Base-by-base conservation (phyloP, 306 rosid species). In the Inga leiocalycina region DNA sequence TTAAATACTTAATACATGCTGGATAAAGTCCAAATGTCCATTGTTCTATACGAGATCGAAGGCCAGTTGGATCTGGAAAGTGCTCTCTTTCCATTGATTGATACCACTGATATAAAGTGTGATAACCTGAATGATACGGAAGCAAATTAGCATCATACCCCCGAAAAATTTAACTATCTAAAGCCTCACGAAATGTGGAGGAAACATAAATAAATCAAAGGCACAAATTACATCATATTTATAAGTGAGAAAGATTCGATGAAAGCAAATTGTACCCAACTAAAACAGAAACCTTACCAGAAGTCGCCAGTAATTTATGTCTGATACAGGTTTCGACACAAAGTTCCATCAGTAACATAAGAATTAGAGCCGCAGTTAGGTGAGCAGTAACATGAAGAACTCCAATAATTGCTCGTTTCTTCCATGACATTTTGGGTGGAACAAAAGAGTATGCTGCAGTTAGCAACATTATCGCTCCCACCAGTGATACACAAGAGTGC, bases 1-100 rank as follows among this genome's bases (percentile, higher is more conserved):
- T 94, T 45, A 94, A 93, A 87, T 94, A 94, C 84, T 96, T 96
- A 78, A 96, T 92, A 78, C 99, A 96, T 46, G 99, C 99, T 59
- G 99, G 99, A 88, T 96, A 96, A 82, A 96, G 91, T 74, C 99
- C 97, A 86, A 86, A 93, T 48, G 98, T 94, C 99, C 98, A 94
- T 92, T 96, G 93, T 87, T 96, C 97, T 35, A 94, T 83, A 49
- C 99, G 98, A 80, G 95, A 89, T 89, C 99, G 92, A 59, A 96
- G 99, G 68, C 98, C 99, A 13, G 99, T 94, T 76, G 98, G 99
- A 86, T 94, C 99, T 3, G 98, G 98, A 83, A 96, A 96, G 90
- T 94, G 98, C 88, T 92, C 95, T 20, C 97, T 91, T 90, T 96
- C 99, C 85, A 89, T 89, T 12, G 94, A 78, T 79, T 79, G 92